A percentile compares a stretch with the other conserved stretches of the same genome.
Evolutionary conservation across 1,284 basidiomycete genomes (phyloP).

Genomic region (Ustilago tritici): DNA sequence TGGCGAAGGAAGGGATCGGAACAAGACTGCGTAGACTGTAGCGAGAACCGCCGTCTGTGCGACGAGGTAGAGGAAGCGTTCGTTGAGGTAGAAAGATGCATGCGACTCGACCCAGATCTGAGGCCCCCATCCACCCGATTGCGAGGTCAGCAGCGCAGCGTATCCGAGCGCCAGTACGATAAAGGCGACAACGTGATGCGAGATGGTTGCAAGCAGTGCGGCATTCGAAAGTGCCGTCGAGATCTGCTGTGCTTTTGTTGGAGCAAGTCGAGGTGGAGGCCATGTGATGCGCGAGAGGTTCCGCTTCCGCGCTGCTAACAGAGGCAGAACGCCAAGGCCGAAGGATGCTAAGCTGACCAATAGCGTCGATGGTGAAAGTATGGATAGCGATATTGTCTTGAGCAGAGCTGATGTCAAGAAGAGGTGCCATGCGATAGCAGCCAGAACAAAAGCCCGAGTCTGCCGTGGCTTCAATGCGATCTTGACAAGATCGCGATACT

Average conservation of each 20-base stretch:
- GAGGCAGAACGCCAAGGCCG: conserved; percentile 31
- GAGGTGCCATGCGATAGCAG: conserved; percentile 35
- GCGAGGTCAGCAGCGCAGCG: conserved; percentile 11
- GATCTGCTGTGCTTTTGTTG: conserved; percentile 25
- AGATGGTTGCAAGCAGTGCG: not conserved
- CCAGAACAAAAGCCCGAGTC: conserved; percentile 52
- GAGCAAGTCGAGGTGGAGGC: conserved; percentile 6
- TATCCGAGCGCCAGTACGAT: conserved; percentile 33
- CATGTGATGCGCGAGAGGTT: conserved; percentile 17
- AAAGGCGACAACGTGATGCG: conserved; percentile 26
- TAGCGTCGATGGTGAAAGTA: conserved; percentile 19
- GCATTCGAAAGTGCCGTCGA: conserved; percentile 18
- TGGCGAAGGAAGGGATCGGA: conserved; percentile 22
- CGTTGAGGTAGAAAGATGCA: conserved; percentile 56
- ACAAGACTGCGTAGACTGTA: conserved; percentile 30
- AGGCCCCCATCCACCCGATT: conserved; percentile 38
- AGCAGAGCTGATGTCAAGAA: conserved; percentile 32
- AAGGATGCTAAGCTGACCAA: conserved; percentile 28
- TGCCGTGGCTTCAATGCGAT: conserved; percentile 55
- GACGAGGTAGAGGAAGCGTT: conserved; percentile 48
- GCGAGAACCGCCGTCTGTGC: conserved; percentile 27
- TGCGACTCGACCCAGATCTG: conserved; percentile 53
- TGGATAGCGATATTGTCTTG: conserved; percentile 15
- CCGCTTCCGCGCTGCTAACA: conserved; percentile 46
- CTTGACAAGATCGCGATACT: conserved; percentile 48